Conservation (phyloP, 257 asterid genomes). For the Sherardia arvensis region DNA sequence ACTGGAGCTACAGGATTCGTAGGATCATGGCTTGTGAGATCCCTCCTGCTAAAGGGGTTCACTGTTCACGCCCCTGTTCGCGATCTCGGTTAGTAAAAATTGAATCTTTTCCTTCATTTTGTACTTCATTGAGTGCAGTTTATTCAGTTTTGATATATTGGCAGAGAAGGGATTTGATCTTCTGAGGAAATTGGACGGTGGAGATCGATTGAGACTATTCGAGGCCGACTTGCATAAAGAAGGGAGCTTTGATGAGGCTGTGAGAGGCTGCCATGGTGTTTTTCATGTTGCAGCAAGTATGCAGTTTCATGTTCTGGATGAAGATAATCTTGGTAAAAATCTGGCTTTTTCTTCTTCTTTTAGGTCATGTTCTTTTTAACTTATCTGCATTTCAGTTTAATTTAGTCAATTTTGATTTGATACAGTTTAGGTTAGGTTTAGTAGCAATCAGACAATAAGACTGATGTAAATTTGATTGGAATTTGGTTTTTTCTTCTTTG, state of each 20-base stretch:
- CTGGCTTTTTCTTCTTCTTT: not conserved
- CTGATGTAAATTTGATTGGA: not conserved
- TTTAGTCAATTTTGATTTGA: too few species aligned
- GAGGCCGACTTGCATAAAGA: slow-evolving; percentile 65
- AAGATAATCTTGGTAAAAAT: slow-evolving; percentile 38
- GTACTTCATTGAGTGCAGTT: not conserved
- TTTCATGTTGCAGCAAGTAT: slow-evolving; percentile 87
- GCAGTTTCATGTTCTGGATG: slow-evolving; percentile 47
- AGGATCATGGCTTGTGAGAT: slow-evolving; percentile 84
- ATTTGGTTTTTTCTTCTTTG: not conserved
- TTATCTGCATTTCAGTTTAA: too few species aligned
- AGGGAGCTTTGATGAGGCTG: slow-evolving; percentile 82
- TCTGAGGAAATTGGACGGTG: slow-evolving; percentile 34
- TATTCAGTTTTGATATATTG: not conserved
- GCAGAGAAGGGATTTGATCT: slow-evolving; percentile 60
- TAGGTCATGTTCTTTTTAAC: too few species aligned
- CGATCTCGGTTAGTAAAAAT: slow-evolving; percentile 38
- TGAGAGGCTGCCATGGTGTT: slow-evolving; percentile 65
- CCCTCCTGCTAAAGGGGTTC: slow-evolving; percentile 58
- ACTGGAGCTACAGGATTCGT: slow-evolving; percentile 84
- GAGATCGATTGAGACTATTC: slow-evolving; percentile 45
- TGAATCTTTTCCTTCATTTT: not conserved
- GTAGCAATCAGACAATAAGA: not conserved
- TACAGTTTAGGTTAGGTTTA: not conserved
- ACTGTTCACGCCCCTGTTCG: slow-evolving; percentile 68